Base-by-base conservation (phyloP, 495 filamentous ascomycete species). In the Glarea lozoyensis region DNA sequence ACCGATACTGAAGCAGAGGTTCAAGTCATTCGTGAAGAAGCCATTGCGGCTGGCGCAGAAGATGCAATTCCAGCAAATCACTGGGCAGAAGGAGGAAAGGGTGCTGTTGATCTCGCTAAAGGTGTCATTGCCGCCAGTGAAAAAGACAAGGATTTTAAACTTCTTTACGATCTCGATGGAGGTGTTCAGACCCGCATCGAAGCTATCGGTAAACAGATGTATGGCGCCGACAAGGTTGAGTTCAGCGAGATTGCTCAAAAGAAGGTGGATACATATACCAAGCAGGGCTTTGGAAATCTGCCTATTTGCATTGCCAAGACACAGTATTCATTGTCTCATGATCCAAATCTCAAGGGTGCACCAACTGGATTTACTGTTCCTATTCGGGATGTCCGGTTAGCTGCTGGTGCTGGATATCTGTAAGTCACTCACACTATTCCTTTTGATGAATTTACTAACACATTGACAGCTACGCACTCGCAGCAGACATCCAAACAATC, bases 261-360 rank as follows among this genome's bases (percentile, higher is more conserved):
- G 67, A 96, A 98, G 74, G 82, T 96, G 48, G 88, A 96, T 56
- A 86, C 79, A 17, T 98, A 98, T 68, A 86, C 81, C 12, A 78
- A 81, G 59, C 92, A 97, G 63, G 92, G 89, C 29, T 92, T 93
- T 55, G 78, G 81, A 9, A 86, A 93, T 54, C 72, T 97, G 46
- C 92, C 92, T 2, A 94, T 96, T 60, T 97, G 90, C 64, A 80
- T 96, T 46, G 89, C 90, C 45, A 98, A 97, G 78, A 96, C 92
- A 30, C 92, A 98, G 63, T 98, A 98, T 65, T 93, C 86, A 17
- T 78, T 98, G 49, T 90, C 84, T 58, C 92, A 97, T 57, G 92
- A 98, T 60, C 83, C 88, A 10, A 76, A 82, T 16, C 72, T 98
- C 47, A 98, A 98, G 69, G 92, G 92, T 37, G 92, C 92, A n/a